Conservation (phyloP, 495 filamentous ascomycete genomes). For the Aspergillus leporis region DNA sequence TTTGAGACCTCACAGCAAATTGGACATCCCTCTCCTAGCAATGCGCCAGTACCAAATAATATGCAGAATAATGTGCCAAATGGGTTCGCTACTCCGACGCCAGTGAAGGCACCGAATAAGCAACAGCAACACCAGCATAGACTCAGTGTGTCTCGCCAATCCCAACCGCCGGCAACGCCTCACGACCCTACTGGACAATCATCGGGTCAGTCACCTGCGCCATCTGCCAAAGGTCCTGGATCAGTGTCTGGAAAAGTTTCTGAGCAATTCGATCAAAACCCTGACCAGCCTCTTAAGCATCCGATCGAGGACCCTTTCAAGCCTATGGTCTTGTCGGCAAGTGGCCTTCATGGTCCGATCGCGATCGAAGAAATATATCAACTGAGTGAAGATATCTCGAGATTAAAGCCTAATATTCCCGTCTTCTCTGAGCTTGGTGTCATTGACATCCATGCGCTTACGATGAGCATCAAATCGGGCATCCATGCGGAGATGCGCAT, state of each 20-base stretch:
- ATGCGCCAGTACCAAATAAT: constrained; percentile 34
- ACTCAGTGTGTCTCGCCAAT: constrained; percentile 38
- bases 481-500: constrained; percentile 84
- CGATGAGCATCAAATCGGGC: constrained; percentile 87
- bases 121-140: constrained; percentile 39
- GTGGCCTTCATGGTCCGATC: constrained; percentile 64
- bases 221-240: constrained; percentile 34
- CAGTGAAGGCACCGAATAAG: constrained; percentile 40
- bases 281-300: constrained; percentile 49
- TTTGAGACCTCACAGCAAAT: constrained; percentile 40
- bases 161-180: constrained; percentile 36
- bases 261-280: constrained; percentile 40
- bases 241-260: constrained; percentile 47
- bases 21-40: constrained; percentile 39
- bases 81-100: constrained; percentile 46
- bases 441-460: constrained; percentile 90
- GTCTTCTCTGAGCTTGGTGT: constrained; percentile 75
- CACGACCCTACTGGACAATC: constrained; percentile 36
- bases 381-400: constrained; percentile 62
- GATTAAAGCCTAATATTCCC: constrained; percentile 71
- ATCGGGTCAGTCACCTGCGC: constrained; percentile 36
- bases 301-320: constrained; percentile 49
- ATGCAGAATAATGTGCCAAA: constrained; percentile 34
- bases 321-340: constrained; percentile 57
- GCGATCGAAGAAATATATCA: constrained; percentile 59